These are phyloP conservation scores for Aspergillus cristatus DNA, from an alignment of 495 filamentous ascomycete genomes.

Conservation along the genomic window DNA sequence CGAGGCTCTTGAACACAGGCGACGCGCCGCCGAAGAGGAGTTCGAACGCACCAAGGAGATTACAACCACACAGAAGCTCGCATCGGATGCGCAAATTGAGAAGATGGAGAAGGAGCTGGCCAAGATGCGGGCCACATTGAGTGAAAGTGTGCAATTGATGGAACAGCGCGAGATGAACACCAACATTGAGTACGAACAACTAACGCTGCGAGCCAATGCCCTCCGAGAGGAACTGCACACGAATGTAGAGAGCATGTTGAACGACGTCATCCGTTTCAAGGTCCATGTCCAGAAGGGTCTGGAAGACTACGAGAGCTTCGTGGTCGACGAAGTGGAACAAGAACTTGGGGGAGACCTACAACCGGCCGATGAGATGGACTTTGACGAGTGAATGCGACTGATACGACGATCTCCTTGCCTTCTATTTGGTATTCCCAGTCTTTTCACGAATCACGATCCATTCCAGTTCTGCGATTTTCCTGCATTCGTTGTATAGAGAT, in stretches of 20 bases:
- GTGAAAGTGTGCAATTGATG: constrained; percentile 84
- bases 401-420: too few relatives aligned
- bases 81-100: constrained; percentile 86
- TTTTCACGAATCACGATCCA: constrained; percentile 1
- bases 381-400: too few relatives aligned
- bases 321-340: constrained; percentile 80
- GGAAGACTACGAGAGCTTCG: constrained; percentile 87
- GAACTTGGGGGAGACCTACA: constrained; percentile 52
- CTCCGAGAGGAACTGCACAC: constrained; percentile 91
- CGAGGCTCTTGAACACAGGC: constrained; percentile 78
- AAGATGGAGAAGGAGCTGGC: constrained; percentile 96
- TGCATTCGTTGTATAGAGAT: too few relatives aligned
- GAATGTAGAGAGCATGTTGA: constrained; percentile 90
- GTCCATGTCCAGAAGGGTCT: constrained; percentile 87
- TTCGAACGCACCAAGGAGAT: constrained; percentile 90
- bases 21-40: constrained; percentile 80
- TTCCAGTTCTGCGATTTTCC: too few relatives aligned
- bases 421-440: too few relatives aligned
- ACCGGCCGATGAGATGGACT: constrained; percentile 9
- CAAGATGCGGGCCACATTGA: constrained; percentile 76
- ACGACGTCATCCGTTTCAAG: constrained; percentile 98
- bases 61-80: constrained; percentile 75
- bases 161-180: constrained; percentile 95
- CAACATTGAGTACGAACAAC: constrained; percentile 92
- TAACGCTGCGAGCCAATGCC: constrained; percentile 71